Percentiles rank a stretch among this genome's conserved stretches.
Evolutionary conservation across 805 yeast species (phyloP).

Genomic region (Candida loeiensis): DNA sequence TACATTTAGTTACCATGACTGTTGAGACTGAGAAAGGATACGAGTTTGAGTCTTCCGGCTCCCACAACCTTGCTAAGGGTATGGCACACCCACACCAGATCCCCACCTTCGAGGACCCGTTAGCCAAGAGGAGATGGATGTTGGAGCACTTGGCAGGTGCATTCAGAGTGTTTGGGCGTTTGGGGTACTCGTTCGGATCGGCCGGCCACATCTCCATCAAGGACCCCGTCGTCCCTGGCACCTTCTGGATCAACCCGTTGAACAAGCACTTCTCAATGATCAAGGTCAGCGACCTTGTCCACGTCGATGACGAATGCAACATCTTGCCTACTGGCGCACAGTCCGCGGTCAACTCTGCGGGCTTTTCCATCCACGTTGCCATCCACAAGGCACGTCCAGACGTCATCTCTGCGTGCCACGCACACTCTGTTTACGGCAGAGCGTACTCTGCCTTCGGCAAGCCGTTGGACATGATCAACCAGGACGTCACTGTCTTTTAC

Average conservation of each 20-base stretch:
- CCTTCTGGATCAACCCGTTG: slow-evolving; percentile 88
- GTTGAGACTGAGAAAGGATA: slow-evolving; percentile 38
- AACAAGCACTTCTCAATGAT: slow-evolving; percentile 63
- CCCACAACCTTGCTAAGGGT: slow-evolving; percentile 59
- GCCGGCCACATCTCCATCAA: slow-evolving; percentile 86
- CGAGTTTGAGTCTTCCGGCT: slow-evolving; percentile 43
- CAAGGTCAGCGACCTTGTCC: slow-evolving; percentile 39
- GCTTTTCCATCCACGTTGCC: slow-evolving; percentile 40
- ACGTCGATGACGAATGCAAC: slow-evolving; percentile 34
- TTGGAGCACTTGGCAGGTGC: slow-evolving; percentile 81
- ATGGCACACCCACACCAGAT: slow-evolving; percentile 47
- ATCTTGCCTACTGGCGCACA: slow-evolving; percentile 39
- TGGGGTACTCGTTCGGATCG: slow-evolving; percentile 69
- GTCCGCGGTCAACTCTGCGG: slow-evolving; percentile 39
- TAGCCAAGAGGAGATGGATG: slow-evolving; percentile 51
- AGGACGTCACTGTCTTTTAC: slow-evolving; percentile 69
- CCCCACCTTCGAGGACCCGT: slow-evolving; percentile 49
- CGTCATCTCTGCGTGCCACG: slow-evolving; percentile 39
- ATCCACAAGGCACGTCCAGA: slow-evolving; percentile 38
- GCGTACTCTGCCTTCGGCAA: slow-evolving; percentile 36
- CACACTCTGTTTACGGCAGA: slow-evolving; percentile 39
- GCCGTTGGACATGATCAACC: slow-evolving; percentile 70
- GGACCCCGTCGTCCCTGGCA: slow-evolving; percentile 75
- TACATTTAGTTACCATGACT: slow-evolving; percentile 2
- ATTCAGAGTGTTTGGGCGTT: slow-evolving; percentile 77